Evolutionary conservation across 306 rosid species (phyloP), one percentile per base, ranked within the genome.

Genomic region (Leucaena leucocephala): DNA sequence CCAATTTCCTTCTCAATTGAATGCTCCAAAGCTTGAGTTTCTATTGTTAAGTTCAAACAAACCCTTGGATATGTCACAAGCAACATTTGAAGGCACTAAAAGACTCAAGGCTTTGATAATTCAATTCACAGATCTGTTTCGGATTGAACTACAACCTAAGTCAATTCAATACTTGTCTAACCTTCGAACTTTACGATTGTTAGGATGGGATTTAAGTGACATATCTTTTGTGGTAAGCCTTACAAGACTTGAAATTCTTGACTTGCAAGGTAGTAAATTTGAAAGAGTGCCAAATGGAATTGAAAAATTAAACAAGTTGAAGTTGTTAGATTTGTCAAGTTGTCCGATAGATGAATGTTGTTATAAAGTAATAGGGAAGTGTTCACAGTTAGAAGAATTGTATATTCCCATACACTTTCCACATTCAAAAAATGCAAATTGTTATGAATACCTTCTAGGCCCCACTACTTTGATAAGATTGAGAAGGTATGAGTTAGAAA

Each of bases 51-150:
- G 27, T 22, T 19, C 65, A 21, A 2, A 2, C 12, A 0, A 0
- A 4, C 11, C 1, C 33, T 4, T 12, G 6, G 1, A 6, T 0
- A 1, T 22, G 1, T 58, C 68, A 2, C 0, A 42, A 27, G 0
- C 22, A 33, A 44, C 39, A 4, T 75, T 75, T 44, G 78, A 61
- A 15, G 71, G 71, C 1, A 8, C 5, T 40, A 27, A 27, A 42
- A 4, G 8, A 19, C 78, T 75, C 12, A 61, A 61, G 43, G 78
- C 62, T 59, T 6, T 69, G 15, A 4, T n/a, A 2, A 7, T 9
- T 6, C 2, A 4, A 17, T 5, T 0, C 7, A 17, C 3, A 6
- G 6, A 1, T 2, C 0, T 0, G 0, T 2, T 0, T 57, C 0
- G 1, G 6, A 7, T 45, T 9, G 6, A 4, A 19, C 3, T 10